Percentiles rank a stretch among this genome's conserved stretches.
Evolutionary conservation across 306 rosid genomes (phyloP).

Genomic region (Chamaecrista fasciculata): DNA sequence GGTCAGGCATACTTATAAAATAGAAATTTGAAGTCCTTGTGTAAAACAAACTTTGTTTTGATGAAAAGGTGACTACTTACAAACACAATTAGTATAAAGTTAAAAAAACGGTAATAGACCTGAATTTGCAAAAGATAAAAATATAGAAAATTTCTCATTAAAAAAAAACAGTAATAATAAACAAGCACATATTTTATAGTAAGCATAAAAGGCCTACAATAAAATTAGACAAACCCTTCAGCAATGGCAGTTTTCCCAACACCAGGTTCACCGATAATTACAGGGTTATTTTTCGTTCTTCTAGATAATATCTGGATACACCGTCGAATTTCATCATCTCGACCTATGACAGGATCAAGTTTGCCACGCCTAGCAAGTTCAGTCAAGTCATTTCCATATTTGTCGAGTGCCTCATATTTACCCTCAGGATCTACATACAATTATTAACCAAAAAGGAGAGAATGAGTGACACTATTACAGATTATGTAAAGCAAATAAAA

Average conservation of each 20-base stretch:
- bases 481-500: slow-evolving; percentile 23
- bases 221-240: slow-evolving; percentile 71
- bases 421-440: slow-evolving; percentile 81
- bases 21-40: background rate
- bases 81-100: slow-evolving; percentile 19
- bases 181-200: background rate
- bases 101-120: background rate
- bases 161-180: background rate
- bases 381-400: slow-evolving; percentile 86
- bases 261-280: slow-evolving; percentile 97
- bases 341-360: slow-evolving; percentile 95
- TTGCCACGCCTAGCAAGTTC: slow-evolving; percentile 97
- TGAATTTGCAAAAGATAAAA: slow-evolving; percentile 1
- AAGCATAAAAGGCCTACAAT: slow-evolving; percentile 1
- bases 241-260: slow-evolving; percentile 99
- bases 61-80: background rate
- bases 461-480: background rate
- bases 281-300: slow-evolving; percentile 96
- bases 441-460: background rate
- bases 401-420: slow-evolving; percentile 82
- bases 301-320: slow-evolving; percentile 91
- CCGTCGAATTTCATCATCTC: slow-evolving; percentile 95
- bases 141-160: background rate
- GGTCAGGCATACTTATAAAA: slow-evolving; percentile 4
- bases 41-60: background rate